These are phyloP conservation scores for Tuber microsphaerosporum DNA, from an alignment of 495 filamentous ascomycete species.

Conservation along the genomic window DNA sequence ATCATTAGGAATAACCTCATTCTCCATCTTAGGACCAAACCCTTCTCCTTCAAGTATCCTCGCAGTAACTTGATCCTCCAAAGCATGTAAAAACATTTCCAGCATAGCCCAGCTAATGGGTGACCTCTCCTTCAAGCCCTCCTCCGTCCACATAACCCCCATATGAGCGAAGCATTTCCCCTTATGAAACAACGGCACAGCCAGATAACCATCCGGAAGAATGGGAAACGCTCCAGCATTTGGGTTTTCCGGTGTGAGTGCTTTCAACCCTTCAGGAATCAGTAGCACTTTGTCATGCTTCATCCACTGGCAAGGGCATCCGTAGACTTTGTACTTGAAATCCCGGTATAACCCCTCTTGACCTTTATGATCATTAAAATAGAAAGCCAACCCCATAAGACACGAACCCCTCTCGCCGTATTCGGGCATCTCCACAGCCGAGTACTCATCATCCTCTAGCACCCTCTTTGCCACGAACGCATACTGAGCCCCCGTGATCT, in stretches of 20 bases:
- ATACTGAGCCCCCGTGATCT: slow-evolving; percentile 60
- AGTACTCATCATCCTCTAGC: slow-evolving; percentile 53
- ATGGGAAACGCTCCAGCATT: slow-evolving; percentile 53
- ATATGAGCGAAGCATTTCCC: slow-evolving; percentile 68
- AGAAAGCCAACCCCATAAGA: slow-evolving; percentile 61
- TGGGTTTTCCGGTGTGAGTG: slow-evolving; percentile 55
- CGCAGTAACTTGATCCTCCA: slow-evolving; percentile 64
- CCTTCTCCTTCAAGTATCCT: slow-evolving; percentile 51
- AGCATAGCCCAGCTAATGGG: slow-evolving; percentile 61
- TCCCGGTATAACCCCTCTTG: slow-evolving; percentile 53
- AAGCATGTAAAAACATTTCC: slow-evolving; percentile 66
- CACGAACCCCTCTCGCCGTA: slow-evolving; percentile 55
- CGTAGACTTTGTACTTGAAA: slow-evolving; percentile 59
- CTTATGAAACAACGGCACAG: slow-evolving; percentile 63
- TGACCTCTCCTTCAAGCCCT: slow-evolving; percentile 52
- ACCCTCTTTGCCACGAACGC: slow-evolving; percentile 64
- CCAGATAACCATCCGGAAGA: slow-evolving; percentile 62
- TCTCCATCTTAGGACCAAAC: slow-evolving; percentile 42
- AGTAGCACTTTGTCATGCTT: slow-evolving; percentile 66
- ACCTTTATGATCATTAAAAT: slow-evolving; percentile 59
- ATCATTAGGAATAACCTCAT: slow-evolving; percentile 49
- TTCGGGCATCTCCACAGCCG: slow-evolving; percentile 54
- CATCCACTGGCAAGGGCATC: slow-evolving; percentile 62
- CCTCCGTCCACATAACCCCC: slow-evolving; percentile 64
- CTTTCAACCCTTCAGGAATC: slow-evolving; percentile 57